Conservation (phyloP, 345 rosid species). For the Salix caprea region DNA sequence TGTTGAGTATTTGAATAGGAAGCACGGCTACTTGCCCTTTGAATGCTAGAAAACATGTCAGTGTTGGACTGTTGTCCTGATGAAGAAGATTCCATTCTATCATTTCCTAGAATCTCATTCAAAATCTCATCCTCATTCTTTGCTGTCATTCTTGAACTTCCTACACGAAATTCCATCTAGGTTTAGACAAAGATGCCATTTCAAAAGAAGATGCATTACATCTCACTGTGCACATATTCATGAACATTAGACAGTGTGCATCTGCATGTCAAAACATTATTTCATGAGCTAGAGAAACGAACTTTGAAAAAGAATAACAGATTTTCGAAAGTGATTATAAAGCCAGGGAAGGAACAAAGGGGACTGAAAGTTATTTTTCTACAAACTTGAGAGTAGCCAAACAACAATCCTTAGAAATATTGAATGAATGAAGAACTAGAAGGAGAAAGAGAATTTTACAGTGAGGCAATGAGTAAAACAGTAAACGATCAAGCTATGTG, state of each 20-base stretch:
- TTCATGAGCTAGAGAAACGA: neutral
- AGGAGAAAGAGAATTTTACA: neutral
- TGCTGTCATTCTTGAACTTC: slow-evolving; percentile 39
- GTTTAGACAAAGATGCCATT: slow-evolving; percentile 8
- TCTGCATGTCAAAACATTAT: neutral
- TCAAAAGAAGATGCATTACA: neutral
- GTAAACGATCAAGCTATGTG: neutral
- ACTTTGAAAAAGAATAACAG: neutral
- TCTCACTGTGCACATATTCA: neutral
- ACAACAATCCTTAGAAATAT: neutral
- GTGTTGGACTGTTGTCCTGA: slow-evolving; percentile 27
- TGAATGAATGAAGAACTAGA: neutral
- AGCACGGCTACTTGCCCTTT: slow-evolving; percentile 39
- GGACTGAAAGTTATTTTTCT: neutral
- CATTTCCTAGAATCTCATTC: slow-evolving; percentile 62
- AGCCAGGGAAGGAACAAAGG: neutral
- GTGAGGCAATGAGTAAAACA: neutral
- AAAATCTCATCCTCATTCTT: slow-evolving; percentile 66
- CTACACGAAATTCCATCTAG: slow-evolving; percentile 26
- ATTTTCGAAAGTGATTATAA: neutral
- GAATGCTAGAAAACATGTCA: slow-evolving; percentile 25
- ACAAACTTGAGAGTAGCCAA: neutral
- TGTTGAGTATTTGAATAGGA: slow-evolving; percentile 36
- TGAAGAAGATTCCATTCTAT: slow-evolving; percentile 51
- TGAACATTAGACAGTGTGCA: neutral